phyloP scores from a whole-genome alignment of 345 rosid species.

The Leavenworthia alabamica region DNA sequence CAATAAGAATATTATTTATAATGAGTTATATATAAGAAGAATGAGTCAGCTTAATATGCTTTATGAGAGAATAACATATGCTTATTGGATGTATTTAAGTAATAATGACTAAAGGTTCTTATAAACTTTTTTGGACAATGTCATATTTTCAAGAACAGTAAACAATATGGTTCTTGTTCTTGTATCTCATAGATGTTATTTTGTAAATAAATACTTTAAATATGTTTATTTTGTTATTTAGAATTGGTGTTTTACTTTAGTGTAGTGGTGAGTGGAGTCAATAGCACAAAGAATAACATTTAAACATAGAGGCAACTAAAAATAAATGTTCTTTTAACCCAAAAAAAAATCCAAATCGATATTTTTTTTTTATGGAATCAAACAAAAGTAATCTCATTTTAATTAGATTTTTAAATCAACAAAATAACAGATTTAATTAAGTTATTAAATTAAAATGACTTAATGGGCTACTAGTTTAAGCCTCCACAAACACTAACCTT shows the following conservation, averaged over 20 bases:
- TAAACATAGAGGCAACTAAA: slow-evolving; percentile 14
- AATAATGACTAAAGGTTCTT: neutral
- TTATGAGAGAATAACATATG: neutral
- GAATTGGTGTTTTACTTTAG: slow-evolving; percentile 16
- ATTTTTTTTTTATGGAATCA: slow-evolving; percentile 7
- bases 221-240: neutral
- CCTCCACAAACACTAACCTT: slow-evolving; percentile 28
- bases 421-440: slow-evolving; percentile 13
- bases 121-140: neutral
- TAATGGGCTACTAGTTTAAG: slow-evolving; percentile 24
- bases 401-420: slow-evolving; percentile 16
- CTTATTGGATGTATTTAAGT: neutral
- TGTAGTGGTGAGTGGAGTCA: slow-evolving; percentile 19
- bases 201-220: neutral
- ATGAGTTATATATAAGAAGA: neutral
- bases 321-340: neutral
- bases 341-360: neutral
- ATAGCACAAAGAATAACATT: slow-evolving; percentile 1
- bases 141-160: neutral
- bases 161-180: neutral
- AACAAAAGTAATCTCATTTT: slow-evolving; percentile 10
- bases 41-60: neutral
- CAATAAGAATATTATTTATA: neutral
- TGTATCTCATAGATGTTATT: neutral
- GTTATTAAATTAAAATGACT: slow-evolving; percentile 3